Evolutionary conservation across 2,329 filamentous ascomycete species (phyloP).

Genomic region (Colletotrichum euphorbiae): DNA sequence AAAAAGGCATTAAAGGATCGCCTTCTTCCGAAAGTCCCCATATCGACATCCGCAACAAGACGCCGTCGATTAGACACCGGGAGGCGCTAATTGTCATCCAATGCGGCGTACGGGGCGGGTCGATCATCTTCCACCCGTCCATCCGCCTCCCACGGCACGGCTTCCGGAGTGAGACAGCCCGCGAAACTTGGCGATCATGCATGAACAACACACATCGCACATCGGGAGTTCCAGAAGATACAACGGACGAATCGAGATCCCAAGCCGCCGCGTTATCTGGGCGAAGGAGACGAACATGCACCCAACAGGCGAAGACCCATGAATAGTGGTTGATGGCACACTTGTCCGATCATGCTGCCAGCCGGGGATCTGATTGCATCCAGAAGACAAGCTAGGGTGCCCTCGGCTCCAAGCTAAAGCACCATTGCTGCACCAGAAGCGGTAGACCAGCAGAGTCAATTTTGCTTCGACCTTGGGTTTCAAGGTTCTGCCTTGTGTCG

Average conservation of each 20-base stretch:
- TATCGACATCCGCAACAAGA: slow-evolving; percentile 21
- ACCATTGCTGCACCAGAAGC: slow-evolving; percentile 27
- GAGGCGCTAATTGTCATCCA: slow-evolving; percentile 3
- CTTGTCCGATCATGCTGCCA: slow-evolving; percentile 15
- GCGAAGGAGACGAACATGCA: slow-evolving; percentile 4
- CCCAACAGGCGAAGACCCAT: slow-evolving; percentile 5
- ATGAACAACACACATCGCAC: not conserved
- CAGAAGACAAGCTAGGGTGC: slow-evolving; percentile 26
- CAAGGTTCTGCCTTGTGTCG: too few relatives aligned
- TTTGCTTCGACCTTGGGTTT: not conserved
- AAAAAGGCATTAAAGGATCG: slow-evolving; percentile 14
- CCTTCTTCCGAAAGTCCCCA: slow-evolving; percentile 5
- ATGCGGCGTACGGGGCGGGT: not conserved
- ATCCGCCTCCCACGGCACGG: not conserved
- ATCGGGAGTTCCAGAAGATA: not conserved
- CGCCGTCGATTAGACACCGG: not conserved
- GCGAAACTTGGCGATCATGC: slow-evolving; percentile 2
- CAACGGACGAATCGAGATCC: not conserved
- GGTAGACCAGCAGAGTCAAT: slow-evolving; percentile 25
- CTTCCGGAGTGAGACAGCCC: not conserved
- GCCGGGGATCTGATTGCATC: slow-evolving; percentile 22
- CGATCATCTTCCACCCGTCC: slow-evolving; percentile 5
- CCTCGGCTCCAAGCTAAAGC: slow-evolving; percentile 7
- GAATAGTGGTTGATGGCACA: not conserved
- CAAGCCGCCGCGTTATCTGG: not conserved